Evolutionary conservation across 331 rosid species (phyloP), one percentile per base, ranked within the genome.

Genomic region (Erythrophleum ivorense): DNA sequence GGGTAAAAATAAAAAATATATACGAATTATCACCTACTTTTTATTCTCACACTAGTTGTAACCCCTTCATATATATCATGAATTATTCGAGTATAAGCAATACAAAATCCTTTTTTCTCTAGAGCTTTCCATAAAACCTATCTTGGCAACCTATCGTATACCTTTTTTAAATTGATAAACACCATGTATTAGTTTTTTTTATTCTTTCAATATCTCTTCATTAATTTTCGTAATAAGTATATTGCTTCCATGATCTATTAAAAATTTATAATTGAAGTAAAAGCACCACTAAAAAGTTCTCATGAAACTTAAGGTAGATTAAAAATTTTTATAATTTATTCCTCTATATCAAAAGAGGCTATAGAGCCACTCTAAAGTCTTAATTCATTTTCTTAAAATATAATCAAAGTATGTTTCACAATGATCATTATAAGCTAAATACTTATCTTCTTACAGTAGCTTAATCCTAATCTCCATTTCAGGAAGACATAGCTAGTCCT

Each of bases 381-480:
- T 55, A 73, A 49, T 43, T 62, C 67, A 19, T 73, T 48, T 64
- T 15, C 41, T 18, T 64, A 49, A 40, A 65, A 41, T 33, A 46
- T 45, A 77, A 64, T 50, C 41, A 43, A 58, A 60, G 48, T 13
- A 65, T 12, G 16, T 59, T 78, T 58, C 45, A 63, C 10, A 43
- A 50, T 33, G 65, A 74, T 46, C 24, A 40, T 18, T 73, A 78
- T 59, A 75, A 82, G 79, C 45, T 15, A 60, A 46, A 48, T 75
- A 92, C 98, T 95, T 90, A 89, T 92, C 90, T 58, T 95, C 92
- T 85, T 85, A 92, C 88, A 95, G 80, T 80, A 93, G 88, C 85
- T 89, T 95, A 78, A 95, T 91, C 62, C 97, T 88, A 24, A 88
- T 92, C 73, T 88, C 83, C 92, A 95, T 83, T 81, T 90, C 98